phyloP scores from a whole-genome alignment of 2,329 filamentous ascomycete species.

The Ampelomyces quisqualis region DNA sequence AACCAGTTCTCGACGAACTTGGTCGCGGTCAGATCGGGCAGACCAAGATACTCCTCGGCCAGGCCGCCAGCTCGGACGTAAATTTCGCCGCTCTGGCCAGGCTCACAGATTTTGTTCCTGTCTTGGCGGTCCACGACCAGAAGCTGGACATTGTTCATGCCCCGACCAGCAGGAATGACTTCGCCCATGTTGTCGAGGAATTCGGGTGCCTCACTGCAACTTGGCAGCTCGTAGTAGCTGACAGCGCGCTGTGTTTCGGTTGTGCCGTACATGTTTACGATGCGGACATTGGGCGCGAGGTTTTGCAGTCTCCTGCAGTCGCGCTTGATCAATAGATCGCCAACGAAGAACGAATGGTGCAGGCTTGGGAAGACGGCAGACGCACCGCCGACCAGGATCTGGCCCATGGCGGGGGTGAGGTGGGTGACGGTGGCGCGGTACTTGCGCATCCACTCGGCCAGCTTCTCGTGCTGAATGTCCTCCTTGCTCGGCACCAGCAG shows the following conservation, averaged over 20 bases:
- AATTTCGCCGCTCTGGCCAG: constrained; percentile 83
- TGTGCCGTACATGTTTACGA: constrained; percentile 86
- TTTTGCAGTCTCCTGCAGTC: constrained; percentile 77
- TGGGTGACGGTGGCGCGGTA: constrained; percentile 78
- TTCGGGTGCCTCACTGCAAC: constrained; percentile 61
- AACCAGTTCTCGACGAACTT: constrained; percentile 91
- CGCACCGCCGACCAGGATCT: constrained; percentile 86
- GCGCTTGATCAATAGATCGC: constrained; percentile 81
- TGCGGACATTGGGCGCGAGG: constrained; percentile 71
- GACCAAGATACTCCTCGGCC: constrained; percentile 74
- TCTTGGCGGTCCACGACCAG: constrained; percentile 75
- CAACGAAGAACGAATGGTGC: constrained; percentile 84
- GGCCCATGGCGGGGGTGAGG: constrained; percentile 93
- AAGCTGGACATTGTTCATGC: constrained; percentile 87
- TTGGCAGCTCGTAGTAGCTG: constrained; percentile 78
- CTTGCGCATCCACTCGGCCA: constrained; percentile 85
- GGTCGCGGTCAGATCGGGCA: constrained; percentile 61
- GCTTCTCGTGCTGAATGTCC: constrained; percentile 79
- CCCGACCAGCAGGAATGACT: constrained; percentile 77
- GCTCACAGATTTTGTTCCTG: constrained; percentile 67
- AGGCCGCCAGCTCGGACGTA: constrained; percentile 80
- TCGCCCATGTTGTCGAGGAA: constrained; percentile 68
- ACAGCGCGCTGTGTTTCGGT: constrained; percentile 83
- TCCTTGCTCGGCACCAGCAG: constrained; percentile 77
- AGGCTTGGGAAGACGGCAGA: constrained; percentile 73